phyloP scores from a whole-genome alignment of 306 rosid species.

The Malus sieversii region DNA sequence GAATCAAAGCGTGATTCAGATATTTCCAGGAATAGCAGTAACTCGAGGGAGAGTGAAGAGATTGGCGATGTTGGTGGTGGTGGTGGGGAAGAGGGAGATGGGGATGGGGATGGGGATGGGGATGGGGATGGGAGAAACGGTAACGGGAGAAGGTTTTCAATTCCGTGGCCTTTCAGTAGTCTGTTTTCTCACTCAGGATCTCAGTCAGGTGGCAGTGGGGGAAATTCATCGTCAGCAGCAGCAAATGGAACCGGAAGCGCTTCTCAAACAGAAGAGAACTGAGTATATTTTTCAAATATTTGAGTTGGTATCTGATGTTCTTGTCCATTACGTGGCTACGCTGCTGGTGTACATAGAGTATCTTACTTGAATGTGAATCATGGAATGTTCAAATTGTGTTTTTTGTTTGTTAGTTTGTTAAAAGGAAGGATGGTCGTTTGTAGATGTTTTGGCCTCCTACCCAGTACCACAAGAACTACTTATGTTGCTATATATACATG shows the following conservation, averaged over 20 bases:
- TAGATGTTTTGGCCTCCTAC: conserved; percentile 11
- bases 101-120: conserved; percentile 19
- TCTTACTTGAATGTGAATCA: conserved; percentile 15
- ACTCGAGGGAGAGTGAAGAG: conserved; percentile 26
- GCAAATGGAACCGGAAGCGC: conserved; percentile 28
- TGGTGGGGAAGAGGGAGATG: conserved; percentile 13
- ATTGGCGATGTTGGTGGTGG: conserved; percentile 4
- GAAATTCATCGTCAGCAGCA: conserved; percentile 31
- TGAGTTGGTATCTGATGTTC: conserved; percentile 1
- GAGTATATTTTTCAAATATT: background rate
- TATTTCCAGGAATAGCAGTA: conserved; percentile 26
- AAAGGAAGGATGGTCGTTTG: background rate
- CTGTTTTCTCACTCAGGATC: conserved; percentile 51
- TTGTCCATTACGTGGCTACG: conserved; percentile 6
- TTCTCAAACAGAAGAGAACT: conserved; percentile 45
- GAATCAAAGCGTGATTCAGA: conserved; percentile 49
- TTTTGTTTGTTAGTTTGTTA: background rate
- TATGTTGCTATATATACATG: background rate
- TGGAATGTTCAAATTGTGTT: conserved; percentile 6
- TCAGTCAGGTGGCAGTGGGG: conserved; percentile 22
- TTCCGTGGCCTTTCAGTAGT: conserved; percentile 73
- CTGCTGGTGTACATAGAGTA: conserved; percentile 40
- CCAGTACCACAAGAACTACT: background rate
- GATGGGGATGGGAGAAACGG: conserved; percentile 39
- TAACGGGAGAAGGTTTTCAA: conserved; percentile 51